Percentiles rank a stretch among this genome's conserved stretches.
phyloP scores from a whole-genome alignment of 441 rosid species.

The Melastoma candidum region DNA sequence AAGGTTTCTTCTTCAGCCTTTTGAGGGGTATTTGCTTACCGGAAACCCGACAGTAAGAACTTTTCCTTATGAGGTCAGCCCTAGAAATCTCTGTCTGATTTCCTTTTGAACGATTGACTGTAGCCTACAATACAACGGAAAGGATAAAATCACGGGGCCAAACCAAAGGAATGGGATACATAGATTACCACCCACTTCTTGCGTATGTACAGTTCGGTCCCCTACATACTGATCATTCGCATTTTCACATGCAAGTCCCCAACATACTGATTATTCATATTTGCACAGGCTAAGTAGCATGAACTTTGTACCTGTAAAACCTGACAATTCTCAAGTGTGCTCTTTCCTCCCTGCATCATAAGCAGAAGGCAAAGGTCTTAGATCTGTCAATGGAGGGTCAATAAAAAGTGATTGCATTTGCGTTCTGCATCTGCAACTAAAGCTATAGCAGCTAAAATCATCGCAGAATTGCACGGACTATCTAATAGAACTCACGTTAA shows the following conservation, averaged over 20 bases:
- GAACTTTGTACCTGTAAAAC: constrained; percentile 61
- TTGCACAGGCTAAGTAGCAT: background rate
- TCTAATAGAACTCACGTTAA: too few relatives aligned
- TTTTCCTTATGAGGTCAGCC: constrained; percentile 74
- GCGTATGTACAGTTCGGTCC: too few relatives aligned
- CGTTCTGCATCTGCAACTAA: too few relatives aligned
- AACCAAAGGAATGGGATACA: background rate
- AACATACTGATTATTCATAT: too few relatives aligned
- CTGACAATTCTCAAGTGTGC: constrained; percentile 87
- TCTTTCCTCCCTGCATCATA: constrained; percentile 66
- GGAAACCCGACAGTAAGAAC: constrained; percentile 82
- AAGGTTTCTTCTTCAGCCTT: background rate
- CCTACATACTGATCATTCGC: too few relatives aligned
- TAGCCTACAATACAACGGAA: constrained; percentile 38
- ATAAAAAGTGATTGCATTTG: too few relatives aligned
- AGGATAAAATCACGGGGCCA: background rate
- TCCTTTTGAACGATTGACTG: constrained; percentile 83
- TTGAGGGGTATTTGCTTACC: constrained; percentile 27
- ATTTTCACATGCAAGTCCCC: too few relatives aligned
- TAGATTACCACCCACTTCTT: too few relatives aligned
- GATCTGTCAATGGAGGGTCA: too few relatives aligned
- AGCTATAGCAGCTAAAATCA: too few relatives aligned
- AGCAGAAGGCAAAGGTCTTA: too few relatives aligned
- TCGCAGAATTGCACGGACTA: too few relatives aligned
- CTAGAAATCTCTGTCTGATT: constrained; percentile 64